Evolutionary conservation across 176 grass and related monocot species (phyloP).

Genomic region (Panicum miliaceum): DNA sequence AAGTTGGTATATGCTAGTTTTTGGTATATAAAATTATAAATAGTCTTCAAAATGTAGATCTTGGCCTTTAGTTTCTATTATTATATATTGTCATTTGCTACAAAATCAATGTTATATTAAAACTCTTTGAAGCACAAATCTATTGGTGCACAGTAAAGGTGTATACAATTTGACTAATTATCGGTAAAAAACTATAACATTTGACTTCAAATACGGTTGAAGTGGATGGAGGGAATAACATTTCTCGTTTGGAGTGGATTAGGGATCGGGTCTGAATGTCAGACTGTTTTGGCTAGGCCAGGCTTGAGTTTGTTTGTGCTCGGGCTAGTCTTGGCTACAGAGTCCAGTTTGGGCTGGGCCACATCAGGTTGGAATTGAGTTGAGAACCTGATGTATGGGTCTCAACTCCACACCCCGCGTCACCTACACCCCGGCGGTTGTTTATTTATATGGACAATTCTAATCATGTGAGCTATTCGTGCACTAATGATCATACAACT

Average conservation of each 20-base stretch:
- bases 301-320: background rate
- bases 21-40: background rate
- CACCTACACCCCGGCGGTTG: no score
- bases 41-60: background rate
- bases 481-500: constrained; percentile 6
- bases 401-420: no score
- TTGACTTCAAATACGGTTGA: background rate
- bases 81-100: background rate
- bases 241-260: background rate
- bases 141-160: background rate
- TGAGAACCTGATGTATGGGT: background rate
- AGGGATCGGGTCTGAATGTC: background rate
- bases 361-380: background rate
- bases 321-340: background rate
- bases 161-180: background rate
- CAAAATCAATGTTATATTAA: background rate
- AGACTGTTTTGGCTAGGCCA: background rate
- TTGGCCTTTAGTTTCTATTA: background rate
- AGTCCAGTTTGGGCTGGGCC: background rate
- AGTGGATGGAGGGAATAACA: background rate
- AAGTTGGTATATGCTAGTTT: background rate
- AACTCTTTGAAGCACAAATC: background rate
- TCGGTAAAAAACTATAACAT: background rate
- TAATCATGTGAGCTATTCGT: background rate
- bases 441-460: constrained; percentile 7